Conservation (phyloP, 2,329 filamentous ascomycete species). For the Dactylellina leptospora region DNA sequence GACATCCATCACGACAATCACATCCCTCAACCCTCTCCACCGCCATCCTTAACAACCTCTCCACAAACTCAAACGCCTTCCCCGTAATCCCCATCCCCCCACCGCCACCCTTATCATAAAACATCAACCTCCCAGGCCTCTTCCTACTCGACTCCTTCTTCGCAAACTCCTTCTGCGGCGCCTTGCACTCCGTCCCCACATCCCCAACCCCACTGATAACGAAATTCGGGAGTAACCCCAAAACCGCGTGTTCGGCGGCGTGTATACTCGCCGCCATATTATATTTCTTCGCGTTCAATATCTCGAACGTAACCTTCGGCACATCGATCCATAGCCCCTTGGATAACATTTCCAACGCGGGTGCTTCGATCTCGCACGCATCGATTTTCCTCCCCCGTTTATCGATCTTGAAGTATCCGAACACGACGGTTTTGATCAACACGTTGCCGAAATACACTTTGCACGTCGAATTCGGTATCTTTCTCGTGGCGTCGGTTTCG, state of each 20-base stretch:
- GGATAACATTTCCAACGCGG: conserved; percentile 81
- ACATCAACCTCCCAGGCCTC: conserved; percentile 84
- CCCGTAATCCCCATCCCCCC: conserved; percentile 82
- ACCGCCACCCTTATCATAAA: conserved; percentile 96
- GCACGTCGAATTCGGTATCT: conserved; percentile 65
- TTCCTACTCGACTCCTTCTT: conserved; percentile 75
- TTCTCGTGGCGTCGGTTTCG: conserved; percentile 86
- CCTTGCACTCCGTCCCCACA: conserved; percentile 93
- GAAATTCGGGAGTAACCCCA: conserved; percentile 87
- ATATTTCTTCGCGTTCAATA: conserved; percentile 75
- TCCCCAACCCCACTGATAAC: conserved; percentile 90
- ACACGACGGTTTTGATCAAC: conserved; percentile 85
- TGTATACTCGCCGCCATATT: conserved; percentile 91
- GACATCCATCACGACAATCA: conserved; percentile 78
- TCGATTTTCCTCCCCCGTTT: conserved; percentile 81
- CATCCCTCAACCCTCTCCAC: conserved; percentile 79
- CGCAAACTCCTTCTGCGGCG: conserved; percentile 84
- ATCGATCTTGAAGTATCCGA: conserved; percentile 98
- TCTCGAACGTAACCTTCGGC: conserved; percentile 78
- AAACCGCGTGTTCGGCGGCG: conserved; percentile 87
- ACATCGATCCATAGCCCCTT: conserved; percentile 98
- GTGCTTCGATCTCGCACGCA: conserved; percentile 90
- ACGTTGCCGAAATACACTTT: conserved; percentile 84
- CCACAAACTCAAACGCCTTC: conserved; percentile 93
- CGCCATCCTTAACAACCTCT: conserved; percentile 68